Percentiles rank a stretch among this genome's conserved stretches.
Conservation (phyloP, 1,284 basidiomycete genomes). For the Stygiomarasmius scandens region DNA sequence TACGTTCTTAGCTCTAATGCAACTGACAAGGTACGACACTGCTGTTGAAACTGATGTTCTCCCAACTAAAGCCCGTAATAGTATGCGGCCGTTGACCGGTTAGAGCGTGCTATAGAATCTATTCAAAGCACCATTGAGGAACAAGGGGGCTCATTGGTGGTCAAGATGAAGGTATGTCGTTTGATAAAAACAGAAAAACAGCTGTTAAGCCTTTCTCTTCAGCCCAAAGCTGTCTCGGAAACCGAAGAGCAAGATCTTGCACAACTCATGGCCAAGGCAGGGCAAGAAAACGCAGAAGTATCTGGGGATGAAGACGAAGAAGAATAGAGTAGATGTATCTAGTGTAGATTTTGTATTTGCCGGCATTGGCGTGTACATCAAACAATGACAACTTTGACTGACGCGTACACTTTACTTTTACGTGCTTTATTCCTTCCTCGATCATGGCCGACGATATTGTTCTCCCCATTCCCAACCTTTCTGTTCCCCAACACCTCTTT, state of each 20-base stretch:
- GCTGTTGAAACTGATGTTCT: constrained; percentile 12
- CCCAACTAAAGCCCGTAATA: constrained; percentile 26
- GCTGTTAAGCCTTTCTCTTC: constrained; percentile 5
- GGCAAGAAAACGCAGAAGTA: constrained; percentile 90
- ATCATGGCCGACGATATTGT: constrained; percentile 84
- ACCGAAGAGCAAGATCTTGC: constrained; percentile 95
- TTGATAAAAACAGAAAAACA: background rate
- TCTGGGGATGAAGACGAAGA: constrained; percentile 93
- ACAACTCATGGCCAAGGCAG: constrained; percentile 91
- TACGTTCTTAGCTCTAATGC: constrained; percentile 97
- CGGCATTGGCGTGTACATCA: background rate
- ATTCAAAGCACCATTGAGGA: constrained; percentile 87
- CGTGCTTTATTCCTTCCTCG: constrained; percentile 14
- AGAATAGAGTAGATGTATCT: constrained; percentile 34
- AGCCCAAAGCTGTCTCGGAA: constrained; percentile 97
- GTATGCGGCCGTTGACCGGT: constrained; percentile 88
- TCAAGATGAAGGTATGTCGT: constrained; percentile 92
- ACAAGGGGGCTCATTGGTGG: constrained; percentile 83
- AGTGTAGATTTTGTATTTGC: background rate
- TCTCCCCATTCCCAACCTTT: constrained; percentile 84
- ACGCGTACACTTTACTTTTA: constrained; percentile 15
- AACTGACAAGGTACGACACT: constrained; percentile 81
- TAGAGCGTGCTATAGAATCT: constrained; percentile 91
- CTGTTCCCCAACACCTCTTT: constrained; percentile 78
- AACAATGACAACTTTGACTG: constrained; percentile 7